Base-by-base conservation (phyloP, 768 basidiomycete species). In the Trametes coccinea region DNA sequence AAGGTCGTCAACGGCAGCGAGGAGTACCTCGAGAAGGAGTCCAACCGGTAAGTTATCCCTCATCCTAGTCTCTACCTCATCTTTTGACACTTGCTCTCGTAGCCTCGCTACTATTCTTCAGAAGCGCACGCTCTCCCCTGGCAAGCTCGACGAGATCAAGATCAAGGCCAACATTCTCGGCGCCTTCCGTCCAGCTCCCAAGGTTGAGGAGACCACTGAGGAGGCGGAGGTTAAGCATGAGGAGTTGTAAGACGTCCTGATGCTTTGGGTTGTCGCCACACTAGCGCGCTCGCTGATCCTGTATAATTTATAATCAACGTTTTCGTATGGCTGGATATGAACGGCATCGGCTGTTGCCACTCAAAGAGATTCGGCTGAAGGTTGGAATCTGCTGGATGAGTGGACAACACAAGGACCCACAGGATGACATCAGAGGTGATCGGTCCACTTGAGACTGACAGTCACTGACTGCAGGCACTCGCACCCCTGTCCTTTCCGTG, bases 101-200 rank as follows among this genome's bases (percentile, higher is more conserved):
- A 57, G 66, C 62, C 55, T 69, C 37, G 29, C 49, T 22, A 64
- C 63, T 14, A 90, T 96, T 69, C 80, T 95, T 60, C 75, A 78
- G 68, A 96, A 95, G 75, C 87, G 88, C 51, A 86, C 79, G n/a
- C 78, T 98, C 45, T 80, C 89, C 7, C 80, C 83, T 0, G 75
- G 80, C 44, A 98, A 98, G 77, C 76, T 95, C 45, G 97, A 99
- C 71, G 94, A 98, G 77, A 87, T 98, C 71, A 90, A 92, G 76
- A 83, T 91, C 73, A 98, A 96, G 79, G 82, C 85, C 56, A 98
- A 98, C 78, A 84, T 98, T 67, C 82, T 94, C 50, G 73, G 76
- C 14, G 84, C 89, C 0, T 93, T 93, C 60, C 70, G 71, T 31
- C 70, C 56, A 8, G 61, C 48, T 10, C 56, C 65, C 39, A 70